Conservation (phyloP, 345 rosid species). For the Draba incana region DNA sequence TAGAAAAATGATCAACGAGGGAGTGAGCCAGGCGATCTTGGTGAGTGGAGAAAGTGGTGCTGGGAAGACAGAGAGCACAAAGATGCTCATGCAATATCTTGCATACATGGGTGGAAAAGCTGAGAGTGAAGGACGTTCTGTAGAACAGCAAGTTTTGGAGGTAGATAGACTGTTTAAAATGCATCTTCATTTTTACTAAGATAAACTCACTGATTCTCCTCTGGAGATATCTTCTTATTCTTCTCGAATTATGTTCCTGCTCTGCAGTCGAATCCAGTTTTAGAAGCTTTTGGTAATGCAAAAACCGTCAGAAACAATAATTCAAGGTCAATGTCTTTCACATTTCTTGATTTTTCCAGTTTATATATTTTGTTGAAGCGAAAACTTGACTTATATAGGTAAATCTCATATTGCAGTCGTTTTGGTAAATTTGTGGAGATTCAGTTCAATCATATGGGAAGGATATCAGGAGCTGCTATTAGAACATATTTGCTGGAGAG, state of each 20-base stretch:
- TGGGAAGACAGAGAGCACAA: conserved; percentile 99
- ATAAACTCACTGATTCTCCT: conserved; percentile 2
- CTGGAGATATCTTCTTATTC: conserved; percentile 28
- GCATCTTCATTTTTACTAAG: conserved; percentile 14
- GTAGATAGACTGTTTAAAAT: conserved; percentile 44
- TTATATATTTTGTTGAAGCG: conserved; percentile 27
- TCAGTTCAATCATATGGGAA: conserved; percentile 81
- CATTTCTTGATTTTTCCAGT: conserved; percentile 15
- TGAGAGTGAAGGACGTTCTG: conserved; percentile 73
- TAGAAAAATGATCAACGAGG: conserved; percentile 92
- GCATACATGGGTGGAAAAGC: conserved; percentile 97
- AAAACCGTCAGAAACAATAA: conserved; percentile 96
- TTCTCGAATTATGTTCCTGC: conserved; percentile 9
- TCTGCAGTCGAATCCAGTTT: conserved; percentile 94
- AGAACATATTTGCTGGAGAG: conserved; percentile 96
- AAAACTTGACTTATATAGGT: conserved; percentile 22
- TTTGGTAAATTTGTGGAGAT: conserved; percentile 98
- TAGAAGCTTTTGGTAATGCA: conserved; percentile 99
- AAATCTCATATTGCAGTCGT: conserved; percentile 63
- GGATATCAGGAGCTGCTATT: conserved; percentile 97
- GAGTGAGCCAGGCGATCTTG: conserved; percentile 87
- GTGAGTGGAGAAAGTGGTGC: conserved; percentile 99
- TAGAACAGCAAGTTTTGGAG: conserved; percentile 98
- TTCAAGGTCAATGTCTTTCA: conserved; percentile 62
- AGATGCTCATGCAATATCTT: conserved; percentile 93